Percentiles rank a stretch among this genome's conserved stretches.
Conservation (phyloP, 495 filamentous ascomycete genomes). For the Beverwykella pulmonaria region DNA sequence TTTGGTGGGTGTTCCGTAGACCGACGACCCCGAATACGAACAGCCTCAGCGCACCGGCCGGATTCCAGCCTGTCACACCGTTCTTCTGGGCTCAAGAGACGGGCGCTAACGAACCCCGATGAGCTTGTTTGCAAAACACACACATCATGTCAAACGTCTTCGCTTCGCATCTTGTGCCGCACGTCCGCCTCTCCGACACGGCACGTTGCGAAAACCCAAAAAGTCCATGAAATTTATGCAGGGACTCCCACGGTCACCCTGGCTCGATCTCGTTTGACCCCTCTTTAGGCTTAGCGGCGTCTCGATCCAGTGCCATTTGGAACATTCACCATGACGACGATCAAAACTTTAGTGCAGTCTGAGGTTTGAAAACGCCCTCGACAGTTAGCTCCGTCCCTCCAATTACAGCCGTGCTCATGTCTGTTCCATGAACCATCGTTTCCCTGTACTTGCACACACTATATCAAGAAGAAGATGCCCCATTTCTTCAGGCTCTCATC, state of each 20-base stretch:
- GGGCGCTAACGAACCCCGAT: conserved; percentile 17
- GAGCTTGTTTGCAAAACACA: conserved; percentile 37
- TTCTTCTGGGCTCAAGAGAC: conserved; percentile 18
- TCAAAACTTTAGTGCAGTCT: conserved; percentile 39
- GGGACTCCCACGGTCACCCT: conserved; percentile 5
- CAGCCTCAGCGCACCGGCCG: conserved; percentile 16
- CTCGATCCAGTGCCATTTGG: conserved; percentile 32
- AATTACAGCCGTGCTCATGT: conserved; percentile 36
- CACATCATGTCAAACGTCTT: conserved; percentile 34
- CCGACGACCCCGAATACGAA: not conserved
- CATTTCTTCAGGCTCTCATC: conserved; percentile 30
- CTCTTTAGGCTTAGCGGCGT: conserved; percentile 36
- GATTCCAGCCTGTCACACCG: conserved; percentile 10
- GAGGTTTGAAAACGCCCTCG: conserved; percentile 41
- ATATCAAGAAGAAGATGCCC: conserved; percentile 35
- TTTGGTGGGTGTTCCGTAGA: not conserved
- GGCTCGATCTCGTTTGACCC: conserved; percentile 32
- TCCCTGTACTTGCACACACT: conserved; percentile 24
- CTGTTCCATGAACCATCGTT: conserved; percentile 25
- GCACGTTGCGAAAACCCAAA: conserved; percentile 34
- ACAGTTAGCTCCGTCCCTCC: conserved; percentile 38
- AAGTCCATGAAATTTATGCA: conserved; percentile 27
- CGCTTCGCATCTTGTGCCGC: conserved; percentile 19
- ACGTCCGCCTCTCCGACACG: conserved; percentile 28
- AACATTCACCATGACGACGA: conserved; percentile 39